Evolutionary conservation across 345 rosid genomes (phyloP), one percentile per base, ranked within the genome.

Genomic region (Citrus maxima): DNA sequence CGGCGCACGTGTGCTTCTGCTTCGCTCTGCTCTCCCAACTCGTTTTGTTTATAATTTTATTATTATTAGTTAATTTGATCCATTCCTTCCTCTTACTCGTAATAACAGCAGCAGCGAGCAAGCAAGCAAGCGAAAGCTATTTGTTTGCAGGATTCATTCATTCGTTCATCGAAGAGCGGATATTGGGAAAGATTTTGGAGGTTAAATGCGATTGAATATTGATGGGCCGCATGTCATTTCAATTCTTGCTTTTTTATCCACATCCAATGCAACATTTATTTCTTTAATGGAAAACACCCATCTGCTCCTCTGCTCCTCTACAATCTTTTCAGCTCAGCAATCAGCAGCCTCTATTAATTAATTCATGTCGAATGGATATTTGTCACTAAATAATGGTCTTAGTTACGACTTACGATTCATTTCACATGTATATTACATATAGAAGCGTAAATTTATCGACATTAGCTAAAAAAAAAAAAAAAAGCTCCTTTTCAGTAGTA

Each of bases 1-100:
- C 37, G 68, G 69, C 61, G 69, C 79, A 77, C 77, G 84, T 82
- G 81, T 62, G 78, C 51, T 46, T 13, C 51, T 1, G 58, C 58
- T 54, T 18, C 58, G 58, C n/a, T 46, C 18, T 13, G 51, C 58
- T 54, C 21, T 16, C 58, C 22, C 58, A 54, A 1, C 58, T 54
- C 4, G 58, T 0, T 3, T 13, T 13, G 7, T 18, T 67, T 22
- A n/a, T 22, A 22, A 2, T 2, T 1, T 5, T 4, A 56, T 58
- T 21, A 6, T 55, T 55, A 5, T 18, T 55, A 5, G n/a, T 55
- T 55, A 56, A 1, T 56, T 22, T 22, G 61, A 58, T 2, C 27
- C 1, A 22, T n/a, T 54, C 51, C 51, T 54, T 4, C 22, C 5
- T 54, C 6, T 30, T 37, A 12, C 13, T 42, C 49, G 0, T 10